Evolutionary conservation across 805 yeast species (phyloP), one percentile per base, ranked within the genome.

Genomic region (Ogataea naganishii): DNA sequence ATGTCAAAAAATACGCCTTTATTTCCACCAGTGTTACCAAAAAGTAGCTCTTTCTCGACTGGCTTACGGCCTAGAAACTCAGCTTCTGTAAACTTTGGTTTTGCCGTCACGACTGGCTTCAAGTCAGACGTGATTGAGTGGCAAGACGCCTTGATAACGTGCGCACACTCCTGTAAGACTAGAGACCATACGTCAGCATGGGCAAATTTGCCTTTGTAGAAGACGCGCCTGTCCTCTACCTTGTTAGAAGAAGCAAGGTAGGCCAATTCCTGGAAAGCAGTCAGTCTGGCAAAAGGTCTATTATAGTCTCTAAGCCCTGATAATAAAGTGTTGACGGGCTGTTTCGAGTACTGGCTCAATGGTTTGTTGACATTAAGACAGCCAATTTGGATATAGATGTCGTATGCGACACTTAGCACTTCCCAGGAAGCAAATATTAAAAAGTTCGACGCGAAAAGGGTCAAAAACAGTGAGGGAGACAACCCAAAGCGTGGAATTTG

Each of bases 231-330:
- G 30, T 69, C 56, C 29, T 68, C 64, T 3, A 53, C 39, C 36
- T 68, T 66, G 2, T 60, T 47, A 3, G 72, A 54, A 2, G 75
- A 68, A 6, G 86, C 59, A 27, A 80, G 59, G 42, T 69, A 76
- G 1, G 83, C 80, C 31, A 80, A 58, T 46, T 81, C 92, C 53
- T 81, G 89, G 54, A 73, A 80, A 3, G 89, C 86, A 1, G 85
- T 74, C 35, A 75, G 47, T 35, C 74, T 67, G 1, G 70, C 69
- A 32, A 72, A 60, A 8, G 59, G 62, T 26, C 53, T 39, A 29
- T 62, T 63, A 18, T 53, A 49, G 20, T 76, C 75, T 29, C 66
- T 64, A 36, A 81, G 60, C 0, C 89, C 89, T 3, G 76, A 63
- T 9, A 80, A 49, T 22, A 81, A 53, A 1, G 86, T 76, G 30